Base-by-base conservation (phyloP, 2,329 filamentous ascomycete genomes). In the Fonsecaea monophora region DNA sequence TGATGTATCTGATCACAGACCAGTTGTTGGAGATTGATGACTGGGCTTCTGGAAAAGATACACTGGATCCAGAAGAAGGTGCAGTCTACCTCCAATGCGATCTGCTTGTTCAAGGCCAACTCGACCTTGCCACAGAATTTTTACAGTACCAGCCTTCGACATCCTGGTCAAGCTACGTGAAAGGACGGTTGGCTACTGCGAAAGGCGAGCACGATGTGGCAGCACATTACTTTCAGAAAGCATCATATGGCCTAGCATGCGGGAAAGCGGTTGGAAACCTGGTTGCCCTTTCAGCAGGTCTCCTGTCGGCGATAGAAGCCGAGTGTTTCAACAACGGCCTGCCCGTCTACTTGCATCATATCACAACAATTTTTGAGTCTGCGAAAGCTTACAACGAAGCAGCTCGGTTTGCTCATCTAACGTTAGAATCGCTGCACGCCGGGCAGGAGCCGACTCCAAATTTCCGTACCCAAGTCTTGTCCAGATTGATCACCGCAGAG, bases 301-400 rank as follows among this genome's bases (percentile, higher is more conserved):
- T 97, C 13, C 84, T 98, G 25, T 89, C 91, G 62, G 87, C 92
- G 30, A 87, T 89, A 1, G 92, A 97, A 71, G 90, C 89, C 12
- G 82, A 83, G 61, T 82, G 77, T 60, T 89, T 90, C 74, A 84
- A 93, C 75, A 87, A 87, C 64, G 95, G 94, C 1, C 84, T 94
- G 48, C 86, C 92, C 4, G 89, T 87, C 69, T 99, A 97, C 79
- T 96, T 96, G 77, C 88, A 90, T 50, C 95, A 99, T 77, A 86
- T 98, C 59, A 86, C 94, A 12, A 85, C 87, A 21, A 84, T 99
- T 1, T 98, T 91, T 75, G 94, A 97, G 76, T 87, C 86, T 72
- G 86, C 87, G 53, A 90, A 89, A 72, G 88, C 90, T 0, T 92
- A 91, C 77, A 90, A 91, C 1, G 91, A 90, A 74, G 92, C 96